Conservation (phyloP, 1,139 yeast species). For the Blastobotrys buckinghamii region DNA sequence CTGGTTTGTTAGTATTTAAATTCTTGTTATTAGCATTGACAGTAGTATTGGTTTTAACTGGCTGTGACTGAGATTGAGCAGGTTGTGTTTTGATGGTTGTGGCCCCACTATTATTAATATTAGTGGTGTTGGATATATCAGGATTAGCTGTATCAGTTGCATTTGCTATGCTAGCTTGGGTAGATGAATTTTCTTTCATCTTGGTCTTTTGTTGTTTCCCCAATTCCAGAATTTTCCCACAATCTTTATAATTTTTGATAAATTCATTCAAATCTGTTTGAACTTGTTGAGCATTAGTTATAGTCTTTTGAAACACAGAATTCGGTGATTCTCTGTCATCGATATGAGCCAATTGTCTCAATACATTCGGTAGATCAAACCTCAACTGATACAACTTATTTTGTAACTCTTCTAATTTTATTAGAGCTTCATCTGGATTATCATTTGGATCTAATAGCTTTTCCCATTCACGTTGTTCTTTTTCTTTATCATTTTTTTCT, state of each 20-base stretch:
- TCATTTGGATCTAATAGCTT: too few relatives aligned
- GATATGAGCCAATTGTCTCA: slow-evolving; percentile 21
- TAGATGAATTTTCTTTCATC: slow-evolving; percentile 8
- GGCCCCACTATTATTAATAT: too few relatives aligned
- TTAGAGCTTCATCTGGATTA: slow-evolving; percentile 13
- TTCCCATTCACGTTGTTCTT: background rate
- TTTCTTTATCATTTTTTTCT: background rate
- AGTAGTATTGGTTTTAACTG: slow-evolving; percentile 3
- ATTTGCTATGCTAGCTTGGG: too few relatives aligned
- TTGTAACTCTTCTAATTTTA: slow-evolving; percentile 18
- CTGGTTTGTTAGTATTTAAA: slow-evolving; percentile 4
- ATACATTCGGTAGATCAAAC: slow-evolving; percentile 20
- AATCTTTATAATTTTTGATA: slow-evolving; percentile 11
- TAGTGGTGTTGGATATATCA: too few relatives aligned
- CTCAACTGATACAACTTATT: slow-evolving; percentile 20
- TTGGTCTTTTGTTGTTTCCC: slow-evolving; percentile 4
- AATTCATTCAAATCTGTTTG: slow-evolving; percentile 14
- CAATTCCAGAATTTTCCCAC: slow-evolving; percentile 6
- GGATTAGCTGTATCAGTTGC: too few relatives aligned
- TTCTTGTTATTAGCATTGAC: slow-evolving; percentile 1
- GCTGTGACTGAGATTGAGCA: too few relatives aligned
- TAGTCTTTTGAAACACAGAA: slow-evolving; percentile 12
- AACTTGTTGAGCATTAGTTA: slow-evolving; percentile 13
- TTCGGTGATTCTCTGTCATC: slow-evolving; percentile 21
- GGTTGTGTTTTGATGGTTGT: slow-evolving; percentile 2